Percentiles rank a stretch among this genome's conserved stretches.
These are phyloP conservation scores for Penicillium sp. DNA, from an alignment of 2,329 filamentous ascomycete genomes.

Conservation along the genomic window DNA sequence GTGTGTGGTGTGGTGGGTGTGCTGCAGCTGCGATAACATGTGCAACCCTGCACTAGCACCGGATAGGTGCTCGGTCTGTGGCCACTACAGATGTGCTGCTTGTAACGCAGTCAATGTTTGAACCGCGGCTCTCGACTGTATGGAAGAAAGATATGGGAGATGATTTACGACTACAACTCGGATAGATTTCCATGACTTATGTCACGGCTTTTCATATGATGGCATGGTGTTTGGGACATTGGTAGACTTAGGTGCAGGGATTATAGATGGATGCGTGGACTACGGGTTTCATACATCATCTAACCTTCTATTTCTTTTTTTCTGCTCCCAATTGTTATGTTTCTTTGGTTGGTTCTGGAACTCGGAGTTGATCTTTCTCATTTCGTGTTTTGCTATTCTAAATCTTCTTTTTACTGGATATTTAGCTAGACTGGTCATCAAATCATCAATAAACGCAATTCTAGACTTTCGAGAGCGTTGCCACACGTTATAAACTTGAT, in stretches of 20 bases:
- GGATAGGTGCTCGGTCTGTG: slow-evolving; percentile 20
- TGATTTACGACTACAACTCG: neutral
- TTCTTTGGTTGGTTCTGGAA: neutral
- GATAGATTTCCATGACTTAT: neutral
- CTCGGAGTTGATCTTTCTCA: neutral
- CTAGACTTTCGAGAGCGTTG: too few relatives aligned
- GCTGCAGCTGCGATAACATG: slow-evolving; percentile 18
- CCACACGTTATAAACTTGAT: too few relatives aligned
- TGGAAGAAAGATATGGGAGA: neutral
- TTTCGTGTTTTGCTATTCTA: too few relatives aligned
- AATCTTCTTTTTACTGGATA: too few relatives aligned
- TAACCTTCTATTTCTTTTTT: neutral
- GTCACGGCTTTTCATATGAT: neutral
- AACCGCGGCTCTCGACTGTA: neutral
- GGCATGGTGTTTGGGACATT: neutral
- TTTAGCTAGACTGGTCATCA: too few relatives aligned
- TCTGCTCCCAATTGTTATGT: neutral
- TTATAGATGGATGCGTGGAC: neutral
- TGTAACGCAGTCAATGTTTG: neutral
- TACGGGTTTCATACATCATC: neutral
- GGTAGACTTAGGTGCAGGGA: neutral
- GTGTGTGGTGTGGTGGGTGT: slow-evolving; percentile 23
- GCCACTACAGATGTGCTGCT: slow-evolving; percentile 6
- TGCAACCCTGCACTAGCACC: slow-evolving; percentile 21
- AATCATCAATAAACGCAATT: too few relatives aligned